Conservation (phyloP, 371 early-diverging fungal species). For the Saksenaea oblongispora region DNA sequence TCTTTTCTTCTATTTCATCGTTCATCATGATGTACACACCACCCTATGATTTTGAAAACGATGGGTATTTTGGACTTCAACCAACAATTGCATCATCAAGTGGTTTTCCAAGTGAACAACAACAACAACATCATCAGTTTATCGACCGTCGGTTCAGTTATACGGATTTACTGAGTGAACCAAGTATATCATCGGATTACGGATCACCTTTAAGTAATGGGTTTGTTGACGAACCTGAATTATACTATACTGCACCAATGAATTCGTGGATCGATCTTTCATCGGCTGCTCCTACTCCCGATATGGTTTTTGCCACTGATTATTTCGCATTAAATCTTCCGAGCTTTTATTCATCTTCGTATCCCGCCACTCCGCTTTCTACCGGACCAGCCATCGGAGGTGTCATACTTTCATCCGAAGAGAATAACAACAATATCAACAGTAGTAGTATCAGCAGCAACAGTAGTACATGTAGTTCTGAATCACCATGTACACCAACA, state of each 20-base stretch:
- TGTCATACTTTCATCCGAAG: not conserved
- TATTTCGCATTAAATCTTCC: constrained; percentile 4
- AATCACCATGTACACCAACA: not conserved
- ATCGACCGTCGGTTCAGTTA: not conserved
- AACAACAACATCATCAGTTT: not conserved
- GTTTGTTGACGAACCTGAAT: constrained; percentile 4
- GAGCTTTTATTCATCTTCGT: not conserved
- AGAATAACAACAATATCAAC: not conserved
- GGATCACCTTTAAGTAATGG: not conserved
- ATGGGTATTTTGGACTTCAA: not conserved
- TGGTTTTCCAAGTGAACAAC: not conserved
- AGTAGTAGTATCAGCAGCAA: not conserved
- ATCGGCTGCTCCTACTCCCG: not conserved
- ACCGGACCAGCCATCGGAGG: not conserved
- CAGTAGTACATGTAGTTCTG: not conserved
- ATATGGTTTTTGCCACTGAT: not conserved
- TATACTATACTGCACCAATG: not conserved
- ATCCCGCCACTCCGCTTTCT: not conserved
- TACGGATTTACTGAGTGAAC: not conserved
- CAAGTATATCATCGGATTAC: not conserved
- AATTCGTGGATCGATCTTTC: constrained; percentile 2
- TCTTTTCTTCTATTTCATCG: not conserved
- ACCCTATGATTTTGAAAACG: not conserved
- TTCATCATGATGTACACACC: constrained; percentile 1
- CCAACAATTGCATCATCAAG: not conserved